A percentile compares a stretch with the other conserved stretches of the same genome.
These are phyloP conservation scores for Mucor circinelloides DNA, from an alignment of 371 early-diverging fungal species.

Conservation along the genomic window DNA sequence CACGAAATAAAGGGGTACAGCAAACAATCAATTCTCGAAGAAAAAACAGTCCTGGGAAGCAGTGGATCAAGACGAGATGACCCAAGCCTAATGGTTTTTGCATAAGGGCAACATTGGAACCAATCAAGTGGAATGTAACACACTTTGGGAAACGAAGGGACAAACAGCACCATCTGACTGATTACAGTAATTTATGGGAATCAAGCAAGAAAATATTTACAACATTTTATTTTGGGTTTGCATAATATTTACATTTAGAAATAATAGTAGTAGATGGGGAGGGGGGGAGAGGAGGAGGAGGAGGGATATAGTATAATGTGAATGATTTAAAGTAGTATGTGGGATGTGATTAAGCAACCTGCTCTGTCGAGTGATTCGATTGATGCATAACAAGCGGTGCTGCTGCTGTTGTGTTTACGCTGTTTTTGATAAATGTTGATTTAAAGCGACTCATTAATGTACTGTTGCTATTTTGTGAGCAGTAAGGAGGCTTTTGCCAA, in stretches of 20 bases:
- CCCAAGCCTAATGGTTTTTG: background rate
- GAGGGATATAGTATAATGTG: background rate
- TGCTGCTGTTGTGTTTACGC: background rate
- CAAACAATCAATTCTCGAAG: background rate
- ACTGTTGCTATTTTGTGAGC: background rate
- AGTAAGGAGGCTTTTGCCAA: slow-evolving; percentile 39
- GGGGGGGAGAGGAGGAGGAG: too few relatives aligned
- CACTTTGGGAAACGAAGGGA: slow-evolving; percentile 2
- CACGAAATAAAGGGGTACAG: background rate
- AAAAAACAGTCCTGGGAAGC: background rate
- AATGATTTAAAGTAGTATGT: background rate
- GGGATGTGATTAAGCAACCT: background rate
- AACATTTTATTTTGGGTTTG: background rate
- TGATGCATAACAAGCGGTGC: background rate
- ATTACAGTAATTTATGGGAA: background rate
- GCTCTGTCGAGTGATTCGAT: background rate
- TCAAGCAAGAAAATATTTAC: background rate
- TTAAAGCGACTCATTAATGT: slow-evolving; percentile 9
- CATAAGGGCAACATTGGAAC: background rate
- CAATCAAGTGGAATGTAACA: slow-evolving; percentile 2
- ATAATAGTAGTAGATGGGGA: background rate
- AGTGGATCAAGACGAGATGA: background rate
- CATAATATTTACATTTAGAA: background rate
- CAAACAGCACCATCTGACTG: background rate
- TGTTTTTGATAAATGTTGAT: slow-evolving; percentile 4